Evolutionary conservation across 257 asterid species (phyloP).

Genomic region (Handroanthus guayacan): DNA sequence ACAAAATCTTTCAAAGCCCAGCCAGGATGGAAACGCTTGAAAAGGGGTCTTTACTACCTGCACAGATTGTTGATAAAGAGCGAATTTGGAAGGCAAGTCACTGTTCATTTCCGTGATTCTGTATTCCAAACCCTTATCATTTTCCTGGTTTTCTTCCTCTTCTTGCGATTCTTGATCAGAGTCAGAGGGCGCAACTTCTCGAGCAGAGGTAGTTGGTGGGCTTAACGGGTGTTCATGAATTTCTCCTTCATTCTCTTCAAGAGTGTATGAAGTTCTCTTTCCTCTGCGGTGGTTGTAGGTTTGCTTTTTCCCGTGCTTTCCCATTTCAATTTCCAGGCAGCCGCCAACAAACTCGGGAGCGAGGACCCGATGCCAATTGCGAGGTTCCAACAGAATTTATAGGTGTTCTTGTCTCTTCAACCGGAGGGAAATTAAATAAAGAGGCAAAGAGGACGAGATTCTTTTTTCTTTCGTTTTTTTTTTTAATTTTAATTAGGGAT

Average conservation of each 20-base stretch:
- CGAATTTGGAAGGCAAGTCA: conserved; percentile 75
- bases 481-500: no score
- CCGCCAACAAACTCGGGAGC: conserved; percentile 19
- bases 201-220: conserved; percentile 36
- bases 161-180: conserved; percentile 60
- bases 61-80: conserved; percentile 91
- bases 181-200: conserved; percentile 41
- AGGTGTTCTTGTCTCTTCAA: background rate
- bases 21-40: background rate
- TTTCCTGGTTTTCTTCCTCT: conserved; percentile 41
- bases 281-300: conserved; percentile 64
- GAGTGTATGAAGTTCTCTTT: conserved; percentile 50
- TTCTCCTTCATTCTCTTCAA: conserved; percentile 49
- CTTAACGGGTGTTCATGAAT: conserved; percentile 38
- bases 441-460: background rate
- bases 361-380: background rate
- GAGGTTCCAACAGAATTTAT: background rate
- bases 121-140: conserved; percentile 14
- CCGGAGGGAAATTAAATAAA: background rate
- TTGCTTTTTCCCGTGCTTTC: conserved; percentile 87
- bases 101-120: conserved; percentile 24
- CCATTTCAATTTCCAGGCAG: conserved; percentile 75
- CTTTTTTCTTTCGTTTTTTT: no score
- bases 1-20: background rate
- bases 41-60: conserved; percentile 55